A percentile compares a stretch with the other conserved stretches of the same genome.
phyloP scores from a whole-genome alignment of 495 filamentous ascomycete genomes.

The Evernia prunastri region DNA sequence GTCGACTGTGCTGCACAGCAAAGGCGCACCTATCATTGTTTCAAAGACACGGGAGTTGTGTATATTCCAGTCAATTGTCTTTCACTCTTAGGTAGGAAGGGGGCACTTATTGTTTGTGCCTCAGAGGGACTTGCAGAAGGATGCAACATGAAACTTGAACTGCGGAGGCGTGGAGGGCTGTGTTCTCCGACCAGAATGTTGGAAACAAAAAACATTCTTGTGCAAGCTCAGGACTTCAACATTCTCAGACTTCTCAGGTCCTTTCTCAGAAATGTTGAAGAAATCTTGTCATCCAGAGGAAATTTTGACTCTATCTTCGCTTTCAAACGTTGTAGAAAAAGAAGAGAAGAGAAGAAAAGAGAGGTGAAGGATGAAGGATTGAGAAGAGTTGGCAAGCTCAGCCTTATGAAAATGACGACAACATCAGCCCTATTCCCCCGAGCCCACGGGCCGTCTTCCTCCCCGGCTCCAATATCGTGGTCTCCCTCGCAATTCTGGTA shows the following conservation, averaged over 20 bases:
- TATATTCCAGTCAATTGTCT: background rate
- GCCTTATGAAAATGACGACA: background rate
- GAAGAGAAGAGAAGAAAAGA: too few species aligned
- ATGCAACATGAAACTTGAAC: background rate
- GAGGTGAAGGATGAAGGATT: background rate
- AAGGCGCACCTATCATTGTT: background rate
- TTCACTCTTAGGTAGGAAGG: too few species aligned
- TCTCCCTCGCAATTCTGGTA: constrained; percentile 21
- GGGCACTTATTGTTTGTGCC: too few species aligned
- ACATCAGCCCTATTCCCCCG: background rate
- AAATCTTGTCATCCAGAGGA: background rate
- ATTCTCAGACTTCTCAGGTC: background rate
- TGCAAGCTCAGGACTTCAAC: background rate
- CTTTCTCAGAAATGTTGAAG: background rate
- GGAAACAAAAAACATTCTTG: background rate
- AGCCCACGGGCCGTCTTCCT: background rate
- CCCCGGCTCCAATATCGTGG: constrained; percentile 19
- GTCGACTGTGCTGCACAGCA: background rate
- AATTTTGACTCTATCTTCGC: background rate
- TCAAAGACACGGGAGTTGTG: background rate
- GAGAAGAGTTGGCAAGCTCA: background rate
- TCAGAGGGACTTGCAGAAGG: background rate
- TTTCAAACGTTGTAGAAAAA: background rate
- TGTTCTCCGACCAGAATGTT: background rate
- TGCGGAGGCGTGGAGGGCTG: background rate